Evolutionary conservation across 2,329 filamentous ascomycete genomes (phyloP).

Genomic region (Gyromitra esculenta): DNA sequence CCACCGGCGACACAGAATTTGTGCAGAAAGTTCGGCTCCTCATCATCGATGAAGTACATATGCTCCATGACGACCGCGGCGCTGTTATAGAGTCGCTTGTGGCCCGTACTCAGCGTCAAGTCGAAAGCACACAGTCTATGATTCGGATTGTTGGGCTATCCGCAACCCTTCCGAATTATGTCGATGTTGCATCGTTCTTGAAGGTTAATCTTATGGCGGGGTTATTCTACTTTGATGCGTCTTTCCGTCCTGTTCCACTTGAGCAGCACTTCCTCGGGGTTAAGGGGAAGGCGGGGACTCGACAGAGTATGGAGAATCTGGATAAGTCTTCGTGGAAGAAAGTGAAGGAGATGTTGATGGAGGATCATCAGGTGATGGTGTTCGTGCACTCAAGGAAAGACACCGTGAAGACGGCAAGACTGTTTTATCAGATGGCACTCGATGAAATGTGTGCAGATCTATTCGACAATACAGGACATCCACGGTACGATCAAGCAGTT

Average conservation of each 20-base stretch:
- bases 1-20: constrained; percentile 94
- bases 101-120: constrained; percentile 91
- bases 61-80: constrained; percentile 97
- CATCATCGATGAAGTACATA: constrained; percentile 98
- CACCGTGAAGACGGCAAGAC: constrained; percentile 86
- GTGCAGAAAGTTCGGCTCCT: constrained; percentile 96
- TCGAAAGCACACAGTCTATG: constrained; percentile 96
- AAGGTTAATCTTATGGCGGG: constrained; percentile 94
- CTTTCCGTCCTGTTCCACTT: constrained; percentile 92
- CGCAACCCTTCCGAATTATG: constrained; percentile 93
- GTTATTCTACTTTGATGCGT: constrained; percentile 95
- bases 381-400: constrained; percentile 98
- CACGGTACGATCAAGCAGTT: constrained; percentile 80
- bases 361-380: constrained; percentile 98
- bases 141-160: constrained; percentile 96
- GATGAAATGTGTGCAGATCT: constrained; percentile 82
- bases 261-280: constrained; percentile 98
- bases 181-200: constrained; percentile 96
- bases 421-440: constrained; percentile 83
- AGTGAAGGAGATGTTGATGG: constrained; percentile 88
- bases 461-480: constrained; percentile 82
- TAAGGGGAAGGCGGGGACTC: constrained; percentile 85
- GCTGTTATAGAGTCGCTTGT: constrained; percentile 96
- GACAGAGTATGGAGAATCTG: constrained; percentile 85
- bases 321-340: constrained; percentile 92